These are phyloP conservation scores for Penicillium occitanis DNA, from an alignment of 2,329 filamentous ascomycete genomes.

Conservation along the genomic window DNA sequence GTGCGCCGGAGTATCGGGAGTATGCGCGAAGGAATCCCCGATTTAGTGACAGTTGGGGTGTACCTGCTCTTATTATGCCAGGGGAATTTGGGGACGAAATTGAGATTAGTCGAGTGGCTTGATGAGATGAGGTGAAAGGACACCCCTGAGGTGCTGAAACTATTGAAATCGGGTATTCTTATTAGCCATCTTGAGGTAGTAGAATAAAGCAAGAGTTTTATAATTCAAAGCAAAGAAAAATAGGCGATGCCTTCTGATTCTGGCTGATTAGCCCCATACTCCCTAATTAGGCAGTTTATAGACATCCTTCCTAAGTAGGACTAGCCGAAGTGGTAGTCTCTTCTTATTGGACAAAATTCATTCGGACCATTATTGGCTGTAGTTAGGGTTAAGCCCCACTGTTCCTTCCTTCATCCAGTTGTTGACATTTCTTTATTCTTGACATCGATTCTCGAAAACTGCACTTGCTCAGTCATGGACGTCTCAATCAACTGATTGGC, in stretches of 20 bases:
- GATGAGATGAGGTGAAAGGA: neutral
- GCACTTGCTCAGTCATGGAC: neutral
- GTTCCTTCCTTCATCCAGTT: neutral
- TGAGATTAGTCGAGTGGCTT: neutral
- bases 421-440: conserved; percentile 2
- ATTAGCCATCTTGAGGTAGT: no score
- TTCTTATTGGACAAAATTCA: neutral
- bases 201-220: no score
- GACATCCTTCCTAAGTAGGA: neutral
- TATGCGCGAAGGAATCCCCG: neutral
- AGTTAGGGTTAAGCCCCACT: neutral
- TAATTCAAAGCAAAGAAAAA: neutral
- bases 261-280: neutral
- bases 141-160: neutral
- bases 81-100: neutral
- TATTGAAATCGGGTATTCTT: no score
- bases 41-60: neutral
- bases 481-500: neutral
- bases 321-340: no score
- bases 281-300: neutral
- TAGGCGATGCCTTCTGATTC: neutral
- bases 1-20: neutral
- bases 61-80: neutral
- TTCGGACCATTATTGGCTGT: neutral
- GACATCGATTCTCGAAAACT: neutral